A percentile compares a stretch with the other conserved stretches of the same genome.
These are phyloP conservation scores for Sindora glabra DNA, from an alignment of 306 rosid genomes.

Conservation along the genomic window DNA sequence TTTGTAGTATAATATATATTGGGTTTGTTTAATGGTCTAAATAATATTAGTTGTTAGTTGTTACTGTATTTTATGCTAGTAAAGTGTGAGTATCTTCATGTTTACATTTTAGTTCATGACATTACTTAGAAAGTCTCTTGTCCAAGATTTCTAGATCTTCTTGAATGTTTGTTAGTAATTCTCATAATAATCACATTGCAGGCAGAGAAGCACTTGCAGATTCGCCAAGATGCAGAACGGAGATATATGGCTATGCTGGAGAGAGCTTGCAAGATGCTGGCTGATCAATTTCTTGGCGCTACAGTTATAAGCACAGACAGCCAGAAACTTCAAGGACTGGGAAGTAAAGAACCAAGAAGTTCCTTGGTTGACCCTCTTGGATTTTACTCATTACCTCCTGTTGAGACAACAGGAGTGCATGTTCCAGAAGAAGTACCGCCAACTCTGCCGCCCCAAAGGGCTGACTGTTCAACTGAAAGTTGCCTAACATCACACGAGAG, in stretches of 20 bases:
- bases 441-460: slow-evolving; percentile 47
- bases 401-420: slow-evolving; percentile 39
- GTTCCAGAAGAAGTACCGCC: slow-evolving; percentile 49
- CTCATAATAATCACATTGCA: slow-evolving; percentile 18
- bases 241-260: slow-evolving; percentile 95
- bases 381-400: slow-evolving; percentile 51
- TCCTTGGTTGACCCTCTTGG: slow-evolving; percentile 61
- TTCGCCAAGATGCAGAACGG: slow-evolving; percentile 86
- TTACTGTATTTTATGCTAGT: background rate
- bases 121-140: background rate
- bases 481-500: slow-evolving; percentile 90
- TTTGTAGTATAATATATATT: slow-evolving; percentile 3
- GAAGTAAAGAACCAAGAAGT: slow-evolving; percentile 46
- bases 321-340: slow-evolving; percentile 59
- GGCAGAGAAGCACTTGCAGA: slow-evolving; percentile 98
- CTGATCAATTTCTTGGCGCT: slow-evolving; percentile 81
- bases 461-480: slow-evolving; percentile 95
- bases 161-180: slow-evolving; percentile 17
- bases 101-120: background rate
- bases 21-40: slow-evolving; percentile 3
- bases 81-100: background rate
- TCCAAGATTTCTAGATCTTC: background rate
- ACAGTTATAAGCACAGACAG: slow-evolving; percentile 51
- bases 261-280: slow-evolving; percentile 97
- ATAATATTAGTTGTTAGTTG: background rate